Percentiles rank a stretch among this genome's conserved stretches.
Evolutionary conservation across 257 asterid species (phyloP).

Genomic region (Fraxinus cuspidata): DNA sequence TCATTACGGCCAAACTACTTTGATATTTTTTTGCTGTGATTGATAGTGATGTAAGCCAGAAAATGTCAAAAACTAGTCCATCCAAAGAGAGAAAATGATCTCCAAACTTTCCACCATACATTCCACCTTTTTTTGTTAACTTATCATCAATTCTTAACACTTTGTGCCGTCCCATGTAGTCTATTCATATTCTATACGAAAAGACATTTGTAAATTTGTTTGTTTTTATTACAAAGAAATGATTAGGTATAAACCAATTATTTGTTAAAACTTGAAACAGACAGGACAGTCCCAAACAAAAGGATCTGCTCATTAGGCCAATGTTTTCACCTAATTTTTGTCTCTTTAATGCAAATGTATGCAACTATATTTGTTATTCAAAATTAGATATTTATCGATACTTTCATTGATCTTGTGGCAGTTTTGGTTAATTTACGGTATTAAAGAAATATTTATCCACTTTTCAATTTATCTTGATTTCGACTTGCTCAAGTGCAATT

Average conservation of each 20-base stretch:
- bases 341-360: slow-evolving; percentile 3
- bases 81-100: neutral
- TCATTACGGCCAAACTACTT: too few relatives aligned
- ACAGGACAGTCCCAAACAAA: slow-evolving; percentile 29
- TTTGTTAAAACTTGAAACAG: slow-evolving; percentile 14
- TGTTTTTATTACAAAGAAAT: neutral
- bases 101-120: neutral
- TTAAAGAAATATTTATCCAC: too few relatives aligned
- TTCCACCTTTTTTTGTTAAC: neutral
- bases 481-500: neutral
- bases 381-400: neutral
- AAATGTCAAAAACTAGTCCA: neutral
- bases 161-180: slow-evolving; percentile 2
- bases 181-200: neutral
- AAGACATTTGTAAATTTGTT: neutral
- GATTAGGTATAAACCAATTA: slow-evolving; percentile 2
- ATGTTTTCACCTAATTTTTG: slow-evolving; percentile 27
- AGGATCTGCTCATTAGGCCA: neutral
- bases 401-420: neutral
- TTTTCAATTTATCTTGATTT: neutral
- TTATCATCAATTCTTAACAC: neutral
- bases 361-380: neutral
- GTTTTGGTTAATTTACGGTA: too few relatives aligned
- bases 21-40: neutral
- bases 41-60: neutral